phyloP scores from a whole-genome alignment of 306 rosid genomes.

The Castanospermum australe region DNA sequence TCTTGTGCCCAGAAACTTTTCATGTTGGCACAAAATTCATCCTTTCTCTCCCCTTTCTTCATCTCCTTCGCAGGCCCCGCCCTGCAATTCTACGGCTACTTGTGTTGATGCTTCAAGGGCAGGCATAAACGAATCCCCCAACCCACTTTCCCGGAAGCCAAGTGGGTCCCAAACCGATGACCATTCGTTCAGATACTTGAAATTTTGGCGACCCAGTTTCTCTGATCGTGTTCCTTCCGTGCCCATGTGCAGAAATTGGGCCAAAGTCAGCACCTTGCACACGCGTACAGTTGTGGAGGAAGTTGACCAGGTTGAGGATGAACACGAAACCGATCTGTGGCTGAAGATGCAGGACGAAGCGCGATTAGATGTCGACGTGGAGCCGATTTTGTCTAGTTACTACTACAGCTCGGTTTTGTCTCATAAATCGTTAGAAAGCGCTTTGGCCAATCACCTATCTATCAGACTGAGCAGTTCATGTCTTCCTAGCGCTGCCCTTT shows the following conservation, averaged over 20 bases:
- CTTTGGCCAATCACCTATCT: slow-evolving; percentile 64
- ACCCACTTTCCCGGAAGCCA: slow-evolving; percentile 37
- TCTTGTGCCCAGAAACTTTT: background rate
- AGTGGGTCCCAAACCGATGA: slow-evolving; percentile 28
- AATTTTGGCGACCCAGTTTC: slow-evolving; percentile 38
- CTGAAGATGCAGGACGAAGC: slow-evolving; percentile 69
- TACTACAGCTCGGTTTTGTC: slow-evolving; percentile 52
- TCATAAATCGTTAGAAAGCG: slow-evolving; percentile 53
- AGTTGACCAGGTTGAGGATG: slow-evolving; percentile 7
- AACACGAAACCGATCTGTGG: slow-evolving; percentile 60
- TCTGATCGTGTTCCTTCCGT: slow-evolving; percentile 26
- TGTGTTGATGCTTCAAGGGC: slow-evolving; percentile 36
- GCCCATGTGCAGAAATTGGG: slow-evolving; percentile 32
- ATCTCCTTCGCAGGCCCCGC: background rate
- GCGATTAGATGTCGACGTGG: slow-evolving; percentile 44
- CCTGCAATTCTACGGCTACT: slow-evolving; percentile 36
- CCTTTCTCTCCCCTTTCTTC: background rate
- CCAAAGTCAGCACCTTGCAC: slow-evolving; percentile 24
- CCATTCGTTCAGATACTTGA: slow-evolving; percentile 1
- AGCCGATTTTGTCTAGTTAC: slow-evolving; percentile 63
- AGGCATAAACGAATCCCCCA: background rate
- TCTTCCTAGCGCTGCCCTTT: slow-evolving; percentile 49
- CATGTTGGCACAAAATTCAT: background rate
- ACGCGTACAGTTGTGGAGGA: slow-evolving; percentile 29
- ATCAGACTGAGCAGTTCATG: slow-evolving; percentile 48